phyloP scores from a whole-genome alignment of 192 early-diverging fungal species.

The Obelidium mucronatum region DNA sequence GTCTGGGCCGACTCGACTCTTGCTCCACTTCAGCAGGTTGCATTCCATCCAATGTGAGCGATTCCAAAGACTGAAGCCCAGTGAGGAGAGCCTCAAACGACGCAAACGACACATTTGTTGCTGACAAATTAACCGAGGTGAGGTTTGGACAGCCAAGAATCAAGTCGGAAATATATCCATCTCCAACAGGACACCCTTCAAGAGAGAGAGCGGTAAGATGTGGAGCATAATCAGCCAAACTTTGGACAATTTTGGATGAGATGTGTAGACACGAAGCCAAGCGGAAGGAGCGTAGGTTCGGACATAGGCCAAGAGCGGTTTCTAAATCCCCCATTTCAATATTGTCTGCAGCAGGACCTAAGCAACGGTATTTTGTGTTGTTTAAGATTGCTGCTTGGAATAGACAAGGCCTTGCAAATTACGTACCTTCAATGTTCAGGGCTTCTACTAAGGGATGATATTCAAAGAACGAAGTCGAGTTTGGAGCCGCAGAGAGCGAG shows the following conservation, averaged over 20 bases:
- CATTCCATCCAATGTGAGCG: constrained; percentile 16
- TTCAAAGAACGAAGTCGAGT: constrained; percentile 28
- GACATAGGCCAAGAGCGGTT: constrained; percentile 28
- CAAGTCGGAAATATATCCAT: constrained; percentile 38
- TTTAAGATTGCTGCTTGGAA: background rate
- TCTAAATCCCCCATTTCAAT: constrained; percentile 43
- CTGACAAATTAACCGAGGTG: constrained; percentile 19
- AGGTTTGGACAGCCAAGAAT: constrained; percentile 30
- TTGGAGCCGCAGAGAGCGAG: background rate
- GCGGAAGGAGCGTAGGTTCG: constrained; percentile 26
- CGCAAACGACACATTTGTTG: constrained; percentile 32
- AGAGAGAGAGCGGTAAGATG: constrained; percentile 28
- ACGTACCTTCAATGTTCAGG: constrained; percentile 27
- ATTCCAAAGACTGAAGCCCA: constrained; percentile 23
- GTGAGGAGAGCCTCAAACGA: constrained; percentile 18
- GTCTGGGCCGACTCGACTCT: background rate
- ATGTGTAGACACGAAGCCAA: constrained; percentile 36
- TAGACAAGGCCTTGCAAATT: background rate
- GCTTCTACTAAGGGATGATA: constrained; percentile 32
- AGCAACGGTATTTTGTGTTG: background rate
- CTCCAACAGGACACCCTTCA: constrained; percentile 39
- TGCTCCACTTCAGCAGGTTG: constrained; percentile 10
- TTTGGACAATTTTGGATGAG: constrained; percentile 41
- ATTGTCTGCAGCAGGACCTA: constrained; percentile 38
- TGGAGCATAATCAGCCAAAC: constrained; percentile 36